Base-by-base conservation (phyloP, 1,284 basidiomycete species). In the Boletus semigastroideus region DNA sequence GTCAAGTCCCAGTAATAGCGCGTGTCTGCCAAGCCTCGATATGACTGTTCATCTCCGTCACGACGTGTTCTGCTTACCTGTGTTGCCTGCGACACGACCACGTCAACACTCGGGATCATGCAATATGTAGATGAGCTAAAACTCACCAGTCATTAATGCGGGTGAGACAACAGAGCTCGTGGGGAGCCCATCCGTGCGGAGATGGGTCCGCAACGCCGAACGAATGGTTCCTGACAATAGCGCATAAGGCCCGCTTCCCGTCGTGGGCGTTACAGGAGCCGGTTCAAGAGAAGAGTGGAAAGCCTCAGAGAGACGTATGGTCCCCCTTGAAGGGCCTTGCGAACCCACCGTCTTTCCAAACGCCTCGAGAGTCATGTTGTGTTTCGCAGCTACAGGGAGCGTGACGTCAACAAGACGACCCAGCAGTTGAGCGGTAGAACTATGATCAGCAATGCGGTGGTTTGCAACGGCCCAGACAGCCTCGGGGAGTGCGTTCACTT, bases 161-260 rank as follows among this genome's bases (percentile, higher is more conserved):
- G 38, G 38, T 22, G 38, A 39, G 19, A 39, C 38, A 22, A 22
- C 20, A 6, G 20, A 11, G 2, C 16, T 10, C 10, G 27, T 56
- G 10, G 60, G 57, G n/a, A 56, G 25, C 9, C 42, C 41, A 31
- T 71, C 55, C 10, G 57, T 73, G 61, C 40, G 68, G 45, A 62
- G 50, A 30, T 61, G 58, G n/a, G 53, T 65, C 45, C 56, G 49
- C 17, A 66, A 45, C 4, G 72, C 70, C 1, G 71, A 68, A 39
- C 73, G 69, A 53, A 82, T 78, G 1, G 75, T 78, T 2, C 76
- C 77, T 9, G 74, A 74, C 17, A 83, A 65, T 11, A 83, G 57
- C 17, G 69, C 64, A 58, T 73, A 85, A 12, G 74, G 69, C 3
- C 68, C 67, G 11, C 71, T 71, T 5, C 65, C 62, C 4, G 62